Base-by-base conservation (phyloP, 2,329 filamentous ascomycete species). In the Anisogramma anomala region DNA sequence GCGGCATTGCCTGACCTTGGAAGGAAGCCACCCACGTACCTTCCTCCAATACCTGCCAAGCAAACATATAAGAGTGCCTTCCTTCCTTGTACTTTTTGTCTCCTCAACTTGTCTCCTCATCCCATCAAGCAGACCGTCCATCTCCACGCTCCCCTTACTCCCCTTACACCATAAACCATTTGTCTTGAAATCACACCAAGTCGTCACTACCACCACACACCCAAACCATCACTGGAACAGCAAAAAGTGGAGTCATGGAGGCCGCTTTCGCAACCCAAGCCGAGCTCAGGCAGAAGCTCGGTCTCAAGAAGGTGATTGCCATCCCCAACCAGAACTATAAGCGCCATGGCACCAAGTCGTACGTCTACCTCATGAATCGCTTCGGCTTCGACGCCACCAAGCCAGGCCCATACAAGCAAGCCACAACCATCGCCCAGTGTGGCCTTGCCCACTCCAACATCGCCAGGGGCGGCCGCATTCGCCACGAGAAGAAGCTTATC, bases 311-410 rank as follows among this genome's bases (percentile, higher is more conserved):
- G 54, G 56, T 79, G 52, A 61, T 58, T 31, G 60, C 73, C 40
- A 59, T 73, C 22, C 66, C 66, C 50, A 82, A 82, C 59, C 60
- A 66, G 40, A 73, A 75, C 51, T 79, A 80, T 58, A 60, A 71
- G 50, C 63, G 61, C 46, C 66, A 71, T 46, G 78, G 78, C 35
- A 64, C 65, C 45, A 82, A 79, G 59, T 77, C 75, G 23, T 82
- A 82, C 52, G 70, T 77, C 49, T 69, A 68, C 49, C 58, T 72
- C 7, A 59, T 82, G 50, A 70, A 70, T 54, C 79, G 78, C 56
- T 82, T 72, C 55, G 66, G 71, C 43, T 77, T 83, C 54, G 59
- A 68, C 17, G 76, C 79, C 25, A 81, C 78, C 43, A 64, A 71
- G 47, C 67, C 70, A 1, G 77, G 79, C 4, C 79, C 76, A 6